Evolutionary conservation across 2,329 filamentous ascomycete genomes (phyloP).

Genomic region (Colletotrichum theobromicola): DNA sequence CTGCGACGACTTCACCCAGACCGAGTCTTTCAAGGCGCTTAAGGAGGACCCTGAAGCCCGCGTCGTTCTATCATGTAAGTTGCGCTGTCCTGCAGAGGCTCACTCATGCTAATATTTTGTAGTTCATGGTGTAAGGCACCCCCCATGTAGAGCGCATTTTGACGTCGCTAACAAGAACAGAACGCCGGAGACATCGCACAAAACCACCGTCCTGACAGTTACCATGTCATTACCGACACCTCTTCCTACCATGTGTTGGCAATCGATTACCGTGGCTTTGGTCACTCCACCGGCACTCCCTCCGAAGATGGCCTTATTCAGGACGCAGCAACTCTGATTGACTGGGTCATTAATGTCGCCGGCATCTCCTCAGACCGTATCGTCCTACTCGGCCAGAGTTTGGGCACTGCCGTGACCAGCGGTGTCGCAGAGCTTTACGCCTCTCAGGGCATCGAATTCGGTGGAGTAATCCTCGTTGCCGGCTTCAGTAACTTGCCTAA

Average conservation of each 20-base stretch:
- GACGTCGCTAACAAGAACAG: conserved; percentile 35
- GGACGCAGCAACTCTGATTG: conserved; percentile 75
- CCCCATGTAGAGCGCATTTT: conserved; percentile 25
- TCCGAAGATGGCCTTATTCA: conserved; percentile 81
- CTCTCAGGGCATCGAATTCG: conserved; percentile 68
- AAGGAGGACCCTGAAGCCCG: conserved; percentile 66
- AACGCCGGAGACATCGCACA: conserved; percentile 90
- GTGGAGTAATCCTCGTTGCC: conserved; percentile 79
- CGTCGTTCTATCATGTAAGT: conserved; percentile 64
- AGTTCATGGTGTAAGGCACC: conserved; percentile 68
- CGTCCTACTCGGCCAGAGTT: conserved; percentile 82
- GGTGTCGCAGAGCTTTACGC: conserved; percentile 77
- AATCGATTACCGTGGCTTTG: conserved; percentile 91
- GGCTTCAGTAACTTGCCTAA: conserved; percentile 77
- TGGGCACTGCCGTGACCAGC: conserved; percentile 84
- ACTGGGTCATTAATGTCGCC: conserved; percentile 72
- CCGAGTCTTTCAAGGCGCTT: conserved; percentile 65
- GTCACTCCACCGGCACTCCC: conserved; percentile 78
- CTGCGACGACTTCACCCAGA: conserved; percentile 57
- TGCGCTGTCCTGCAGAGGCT: neutral
- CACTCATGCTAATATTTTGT: neutral
- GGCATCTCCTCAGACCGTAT: conserved; percentile 74
- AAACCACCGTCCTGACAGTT: conserved; percentile 75
- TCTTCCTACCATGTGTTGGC: conserved; percentile 82
- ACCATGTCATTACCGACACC: conserved; percentile 76